These are phyloP conservation scores for Penicillium cosmopolitanum DNA, from an alignment of 495 filamentous ascomycete genomes.

Conservation along the genomic window DNA sequence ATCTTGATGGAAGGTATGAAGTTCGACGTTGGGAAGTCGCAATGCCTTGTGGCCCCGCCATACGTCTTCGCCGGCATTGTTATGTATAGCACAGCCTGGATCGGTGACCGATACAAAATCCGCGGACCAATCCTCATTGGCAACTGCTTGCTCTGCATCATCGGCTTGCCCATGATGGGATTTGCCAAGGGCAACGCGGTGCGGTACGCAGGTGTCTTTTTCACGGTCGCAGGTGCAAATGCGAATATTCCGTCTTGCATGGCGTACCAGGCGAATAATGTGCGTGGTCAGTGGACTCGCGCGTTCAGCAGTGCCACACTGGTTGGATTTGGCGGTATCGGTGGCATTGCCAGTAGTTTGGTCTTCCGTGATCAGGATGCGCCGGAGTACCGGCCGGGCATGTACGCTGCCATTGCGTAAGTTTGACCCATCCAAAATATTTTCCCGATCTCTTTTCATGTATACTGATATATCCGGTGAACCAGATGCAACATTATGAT, in stretches of 20 bases:
- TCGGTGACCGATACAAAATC: constrained; percentile 59
- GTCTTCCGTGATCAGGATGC: constrained; percentile 62
- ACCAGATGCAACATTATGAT: constrained; percentile 47
- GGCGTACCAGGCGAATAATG: constrained; percentile 69
- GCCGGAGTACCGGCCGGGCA: constrained; percentile 60
- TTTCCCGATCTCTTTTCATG: background rate
- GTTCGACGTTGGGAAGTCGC: constrained; percentile 56
- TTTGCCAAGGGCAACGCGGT: constrained; percentile 52
- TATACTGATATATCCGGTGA: background rate
- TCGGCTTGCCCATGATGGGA: constrained; percentile 57
- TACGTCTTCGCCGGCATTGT: constrained; percentile 62
- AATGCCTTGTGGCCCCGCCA: constrained; percentile 68
- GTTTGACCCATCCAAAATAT: constrained; percentile 13
- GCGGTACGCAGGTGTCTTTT: constrained; percentile 68
- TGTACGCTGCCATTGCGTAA: constrained; percentile 51
- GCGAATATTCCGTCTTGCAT: constrained; percentile 61
- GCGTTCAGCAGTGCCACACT: constrained; percentile 61
- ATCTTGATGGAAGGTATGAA: constrained; percentile 62
- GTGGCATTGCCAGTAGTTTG: constrained; percentile 60
- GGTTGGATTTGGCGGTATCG: constrained; percentile 58
- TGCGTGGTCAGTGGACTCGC: constrained; percentile 69
- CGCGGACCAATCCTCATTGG: constrained; percentile 61
- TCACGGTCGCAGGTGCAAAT: constrained; percentile 62
- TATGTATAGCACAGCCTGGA: constrained; percentile 56
- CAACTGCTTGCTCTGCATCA: constrained; percentile 55